phyloP scores from a whole-genome alignment of 257 asterid genomes.

The Forsythia suspensa region DNA sequence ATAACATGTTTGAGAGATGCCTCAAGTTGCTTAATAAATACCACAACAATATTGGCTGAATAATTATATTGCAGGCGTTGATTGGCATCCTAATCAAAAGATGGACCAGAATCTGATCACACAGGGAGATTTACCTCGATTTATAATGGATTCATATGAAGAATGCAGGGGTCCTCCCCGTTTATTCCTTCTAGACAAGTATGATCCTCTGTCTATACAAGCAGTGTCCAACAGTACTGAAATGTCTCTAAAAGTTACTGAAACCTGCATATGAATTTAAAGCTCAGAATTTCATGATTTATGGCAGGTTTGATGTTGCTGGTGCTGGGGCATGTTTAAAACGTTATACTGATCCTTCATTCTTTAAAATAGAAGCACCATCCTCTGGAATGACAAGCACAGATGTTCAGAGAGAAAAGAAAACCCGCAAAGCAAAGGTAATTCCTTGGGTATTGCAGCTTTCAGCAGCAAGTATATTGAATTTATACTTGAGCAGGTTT shows the following conservation, averaged over 20 bases:
- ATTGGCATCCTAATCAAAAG: slow-evolving; percentile 79
- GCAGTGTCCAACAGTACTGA: not conserved
- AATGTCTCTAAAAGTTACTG: not conserved
- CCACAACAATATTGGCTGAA: slow-evolving; percentile 13
- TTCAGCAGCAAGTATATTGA: not conserved
- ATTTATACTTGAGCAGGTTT: not conserved
- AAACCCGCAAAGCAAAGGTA: slow-evolving; percentile 84
- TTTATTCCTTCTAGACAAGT: slow-evolving; percentile 94
- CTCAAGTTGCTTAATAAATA: slow-evolving; percentile 19
- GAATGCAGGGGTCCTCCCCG: slow-evolving; percentile 99
- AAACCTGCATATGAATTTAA: not conserved
- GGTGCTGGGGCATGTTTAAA: slow-evolving; percentile 98
- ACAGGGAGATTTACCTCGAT: slow-evolving; percentile 83
- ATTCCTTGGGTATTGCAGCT: slow-evolving; percentile 17
- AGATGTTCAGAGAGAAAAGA: slow-evolving; percentile 72
- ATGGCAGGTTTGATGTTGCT: slow-evolving; percentile 85
- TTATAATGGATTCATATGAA: slow-evolving; percentile 94
- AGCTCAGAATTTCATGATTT: slow-evolving; percentile 2
- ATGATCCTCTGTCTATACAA: slow-evolving; percentile 25
- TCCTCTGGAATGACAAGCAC: slow-evolving; percentile 38
- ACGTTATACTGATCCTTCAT: slow-evolving; percentile 96
- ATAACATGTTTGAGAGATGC: slow-evolving; percentile 9
- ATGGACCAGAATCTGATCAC: slow-evolving; percentile 67
- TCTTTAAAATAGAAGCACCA: slow-evolving; percentile 59
- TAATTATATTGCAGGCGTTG: slow-evolving; percentile 58